Evolutionary conservation across 2,329 filamentous ascomycete genomes (phyloP).

Genomic region (Xylariaceae sp.): DNA sequence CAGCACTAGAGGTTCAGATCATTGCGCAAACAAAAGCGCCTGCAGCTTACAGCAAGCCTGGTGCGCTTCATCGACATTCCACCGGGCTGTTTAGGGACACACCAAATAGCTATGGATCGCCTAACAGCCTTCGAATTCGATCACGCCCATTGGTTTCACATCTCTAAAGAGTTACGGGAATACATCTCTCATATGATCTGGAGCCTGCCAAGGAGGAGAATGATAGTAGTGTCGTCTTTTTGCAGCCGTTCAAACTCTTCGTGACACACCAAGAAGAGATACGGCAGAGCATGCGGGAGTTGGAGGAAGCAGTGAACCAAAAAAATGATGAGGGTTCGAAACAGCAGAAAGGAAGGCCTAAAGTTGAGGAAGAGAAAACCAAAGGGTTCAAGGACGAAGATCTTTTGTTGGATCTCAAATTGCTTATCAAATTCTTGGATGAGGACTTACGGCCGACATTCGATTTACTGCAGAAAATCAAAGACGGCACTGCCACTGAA

Average conservation of each 20-base stretch:
- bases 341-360: neutral
- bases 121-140: slow-evolving; percentile 15
- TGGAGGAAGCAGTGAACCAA: neutral
- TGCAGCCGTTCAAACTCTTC: slow-evolving; percentile 12
- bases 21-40: slow-evolving; percentile 1
- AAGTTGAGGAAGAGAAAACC: neutral
- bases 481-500: neutral
- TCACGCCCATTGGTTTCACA: slow-evolving; percentile 10
- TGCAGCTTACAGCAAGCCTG: neutral
- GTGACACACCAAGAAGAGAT: slow-evolving; percentile 6
- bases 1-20: slow-evolving; percentile 3
- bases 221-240: neutral
- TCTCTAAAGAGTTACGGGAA: slow-evolving; percentile 5
- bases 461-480: slow-evolving; percentile 1
- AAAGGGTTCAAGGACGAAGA: neutral
- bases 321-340: neutral
- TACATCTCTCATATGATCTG: neutral
- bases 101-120: neutral
- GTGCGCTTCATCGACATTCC: neutral
- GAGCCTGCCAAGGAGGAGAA: neutral
- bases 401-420: slow-evolving; percentile 6
- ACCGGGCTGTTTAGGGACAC: neutral
- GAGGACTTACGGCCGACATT: slow-evolving; percentile 8
- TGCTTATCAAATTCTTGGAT: slow-evolving; percentile 13
- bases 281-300: slow-evolving; percentile 1